Evolutionary conservation across 495 filamentous ascomycete genomes (phyloP).

Genomic region (Trichoderma erinaceum): DNA sequence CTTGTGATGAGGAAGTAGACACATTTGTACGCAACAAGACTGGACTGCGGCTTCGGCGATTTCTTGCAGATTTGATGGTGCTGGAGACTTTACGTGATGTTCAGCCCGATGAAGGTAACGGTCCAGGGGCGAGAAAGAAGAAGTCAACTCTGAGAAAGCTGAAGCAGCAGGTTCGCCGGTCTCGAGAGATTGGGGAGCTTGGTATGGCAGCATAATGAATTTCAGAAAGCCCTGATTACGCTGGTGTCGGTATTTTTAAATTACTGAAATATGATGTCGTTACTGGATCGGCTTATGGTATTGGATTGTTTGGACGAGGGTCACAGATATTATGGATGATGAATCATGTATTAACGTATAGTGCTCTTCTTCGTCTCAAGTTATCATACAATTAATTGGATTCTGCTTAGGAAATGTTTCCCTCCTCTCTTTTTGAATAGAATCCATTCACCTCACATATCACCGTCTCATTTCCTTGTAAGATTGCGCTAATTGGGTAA

Average conservation of each 20-base stretch:
- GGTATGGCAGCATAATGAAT: neutral
- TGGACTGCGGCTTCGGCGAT: constrained; percentile 39
- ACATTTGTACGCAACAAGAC: constrained; percentile 38
- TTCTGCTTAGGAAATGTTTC: too few species aligned
- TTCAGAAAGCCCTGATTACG: neutral
- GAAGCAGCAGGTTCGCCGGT: constrained; percentile 12
- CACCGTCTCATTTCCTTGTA: too few species aligned
- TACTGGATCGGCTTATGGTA: neutral
- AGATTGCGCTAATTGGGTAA: too few species aligned
- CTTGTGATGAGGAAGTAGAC: constrained; percentile 41
- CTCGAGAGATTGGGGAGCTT: neutral
- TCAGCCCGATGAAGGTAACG: neutral
- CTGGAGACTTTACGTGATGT: constrained; percentile 35
- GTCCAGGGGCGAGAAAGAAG: neutral
- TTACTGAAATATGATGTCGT: neutral
- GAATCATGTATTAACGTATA: neutral
- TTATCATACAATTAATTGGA: neutral
- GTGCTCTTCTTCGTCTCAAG: neutral
- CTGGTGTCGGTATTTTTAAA: neutral
- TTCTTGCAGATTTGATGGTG: constrained; percentile 40
- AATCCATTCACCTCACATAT: too few species aligned
- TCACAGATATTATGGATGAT: neutral
- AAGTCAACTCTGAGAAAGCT: constrained; percentile 1
- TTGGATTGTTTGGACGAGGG: neutral
- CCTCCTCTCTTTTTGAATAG: too few species aligned